Evolutionary conservation across 257 asterid species (phyloP), one percentile per base, ranked within the genome.

Genomic region (Rehmannia glutinosa): DNA sequence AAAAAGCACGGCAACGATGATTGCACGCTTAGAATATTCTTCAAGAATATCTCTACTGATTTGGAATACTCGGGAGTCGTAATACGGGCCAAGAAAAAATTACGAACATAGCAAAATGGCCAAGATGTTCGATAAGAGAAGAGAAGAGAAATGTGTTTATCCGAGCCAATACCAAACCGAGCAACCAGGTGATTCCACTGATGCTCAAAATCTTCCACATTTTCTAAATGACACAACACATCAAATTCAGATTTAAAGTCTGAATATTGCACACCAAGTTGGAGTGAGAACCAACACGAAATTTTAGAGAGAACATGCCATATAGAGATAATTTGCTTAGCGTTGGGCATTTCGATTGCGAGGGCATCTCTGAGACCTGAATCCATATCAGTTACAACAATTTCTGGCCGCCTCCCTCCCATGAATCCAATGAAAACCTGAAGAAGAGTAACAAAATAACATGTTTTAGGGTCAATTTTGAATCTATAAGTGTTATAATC

Each of bases 141-240:
- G 30, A 87, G 91, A 66, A 87, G 79, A 71, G 83, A 81, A 32
- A 82, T 77, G 81, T 87, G 94, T 75, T 78, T 86, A 69, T 87
- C 95, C 41, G 87, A 78, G 24, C 83, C 86, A 59, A 87, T 79
- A 74, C 87, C 91, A 80, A 80, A 87, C 70, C 60, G 81, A 68
- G 84, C 73, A 78, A 87, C 84, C 70, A 84, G 70, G 60, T 77
- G 80, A 78, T 77, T 80, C 86, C 88, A 87, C 57, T 75, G 91
- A 65, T 73, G 84, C 81, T 82, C 95, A 71, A 87, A 87, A 58
- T 84, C 91, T 65, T 87, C 89, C 68, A 78, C 80, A 66, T 71
- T 83, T 77, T 87, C 91, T 53, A 80, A 79, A 68, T 79, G 77
- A 67, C 85, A 82, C 74, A 87, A 60, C 73, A 69, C 43, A 32